Base-by-base conservation (phyloP, 805 yeast species). In the Candida andamanensis region DNA sequence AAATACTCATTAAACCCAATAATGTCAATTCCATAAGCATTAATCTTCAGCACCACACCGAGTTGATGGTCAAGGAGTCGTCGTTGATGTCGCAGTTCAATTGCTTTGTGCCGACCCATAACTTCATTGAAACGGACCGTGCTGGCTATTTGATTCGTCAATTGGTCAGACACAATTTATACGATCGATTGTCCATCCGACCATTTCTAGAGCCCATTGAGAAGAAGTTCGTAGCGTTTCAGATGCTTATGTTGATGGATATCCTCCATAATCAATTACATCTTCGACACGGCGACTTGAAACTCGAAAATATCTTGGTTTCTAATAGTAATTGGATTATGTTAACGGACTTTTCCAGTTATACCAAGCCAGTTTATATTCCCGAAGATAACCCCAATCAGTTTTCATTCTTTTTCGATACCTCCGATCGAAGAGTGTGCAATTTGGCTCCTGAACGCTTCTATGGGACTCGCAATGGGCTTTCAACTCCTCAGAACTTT, bases 361-460 rank as follows among this genome's bases (percentile, higher is more conserved):
- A 80, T 50, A 49, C 46, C 11, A 92, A 92, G 56, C 98, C 98
- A 0, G 76, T 76, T 0, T 77, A 70, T 45, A 58, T 92, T 19
- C 97, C 97, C 0, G 95, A 85, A 42, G 92, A 87, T 44, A 90
- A 92, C 49, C 97, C 97, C 0, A 83, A 89, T 9, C 90, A 83
- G 40, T 92, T 84, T 47, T 78, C 92, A 1, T 92, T 90, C 50
- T 92, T 80, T 56, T 92, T 89, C 52, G 97, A 92, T 58, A 85
- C 90, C 3, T 83, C 95, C 2, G 85, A 77, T 50, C 67, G 97
- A 42, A 69, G 95, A 46, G 73, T 77, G 2, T 92, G 98, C 56
- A 90, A 90, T 54, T 56, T 92, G 26, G 97, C 98, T 0, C 98
- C 98, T 0, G 98, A 92, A 52, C 63, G 98, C 42, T 90, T 92